phyloP scores from a whole-genome alignment of 306 rosid genomes.

The Acacia melanoxylon region DNA sequence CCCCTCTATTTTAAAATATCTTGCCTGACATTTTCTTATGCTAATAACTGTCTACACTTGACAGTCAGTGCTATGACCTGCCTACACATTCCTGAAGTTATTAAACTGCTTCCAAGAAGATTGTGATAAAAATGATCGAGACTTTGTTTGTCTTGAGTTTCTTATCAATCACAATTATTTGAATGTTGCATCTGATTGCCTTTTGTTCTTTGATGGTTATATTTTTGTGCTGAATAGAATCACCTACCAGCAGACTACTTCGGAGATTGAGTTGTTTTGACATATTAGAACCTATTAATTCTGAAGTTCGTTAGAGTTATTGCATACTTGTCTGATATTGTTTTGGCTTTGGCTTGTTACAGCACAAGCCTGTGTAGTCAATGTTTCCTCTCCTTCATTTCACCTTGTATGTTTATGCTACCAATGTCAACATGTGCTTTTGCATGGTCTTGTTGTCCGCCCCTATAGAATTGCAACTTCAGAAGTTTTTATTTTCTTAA shows the following conservation, averaged over 20 bases:
- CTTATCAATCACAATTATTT: background rate
- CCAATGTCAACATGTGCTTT: background rate
- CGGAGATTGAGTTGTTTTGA: background rate
- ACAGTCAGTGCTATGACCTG: background rate
- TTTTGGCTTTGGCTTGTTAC: background rate
- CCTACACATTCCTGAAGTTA: background rate
- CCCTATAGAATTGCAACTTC: background rate
- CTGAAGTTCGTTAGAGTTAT: background rate
- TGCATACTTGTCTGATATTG: background rate
- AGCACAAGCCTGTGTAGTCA: background rate
- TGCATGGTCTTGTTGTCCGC: background rate
- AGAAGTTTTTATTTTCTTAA: constrained; percentile 6
- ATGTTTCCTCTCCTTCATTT: background rate
- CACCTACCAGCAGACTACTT: background rate
- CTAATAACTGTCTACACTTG: background rate
- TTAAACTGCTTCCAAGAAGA: background rate
- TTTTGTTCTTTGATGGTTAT: background rate
- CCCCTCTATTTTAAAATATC: background rate
- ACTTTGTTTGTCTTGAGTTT: background rate
- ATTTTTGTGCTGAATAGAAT: constrained; percentile 1
- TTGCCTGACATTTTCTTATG: background rate
- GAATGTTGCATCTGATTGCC: background rate
- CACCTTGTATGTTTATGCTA: background rate
- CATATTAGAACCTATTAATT: background rate
- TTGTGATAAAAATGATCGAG: background rate